phyloP scores from a whole-genome alignment of 2,329 filamentous ascomycete species.

The Penicillium sp. region DNA sequence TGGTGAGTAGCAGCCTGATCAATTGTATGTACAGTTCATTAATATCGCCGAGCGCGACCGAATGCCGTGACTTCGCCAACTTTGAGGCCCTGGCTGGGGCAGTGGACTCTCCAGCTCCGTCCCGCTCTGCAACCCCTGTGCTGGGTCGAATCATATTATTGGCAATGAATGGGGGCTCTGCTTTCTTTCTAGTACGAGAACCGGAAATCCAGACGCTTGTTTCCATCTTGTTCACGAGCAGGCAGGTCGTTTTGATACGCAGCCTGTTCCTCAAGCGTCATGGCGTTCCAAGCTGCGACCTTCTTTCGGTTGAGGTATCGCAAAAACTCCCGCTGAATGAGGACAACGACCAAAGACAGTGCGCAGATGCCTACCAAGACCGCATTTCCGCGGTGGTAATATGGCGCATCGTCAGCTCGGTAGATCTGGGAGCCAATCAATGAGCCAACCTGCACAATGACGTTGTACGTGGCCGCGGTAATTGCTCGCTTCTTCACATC shows the following conservation, averaged over 20 bases:
- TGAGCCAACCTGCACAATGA: constrained; percentile 1
- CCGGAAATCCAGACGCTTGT: constrained; percentile 48
- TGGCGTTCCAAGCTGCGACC: constrained; percentile 41
- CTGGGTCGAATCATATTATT: too few species aligned
- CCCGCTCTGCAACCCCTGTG: neutral
- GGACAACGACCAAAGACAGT: constrained; percentile 37
- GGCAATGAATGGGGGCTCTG: too few species aligned
- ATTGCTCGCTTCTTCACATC: constrained; percentile 1
- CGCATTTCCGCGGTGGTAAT: constrained; percentile 51
- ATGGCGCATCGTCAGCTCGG: constrained; percentile 45
- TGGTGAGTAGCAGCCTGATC: too few species aligned
- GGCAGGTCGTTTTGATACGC: constrained; percentile 29
- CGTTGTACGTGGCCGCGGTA: constrained; percentile 1
- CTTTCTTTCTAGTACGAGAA: constrained; percentile 39
- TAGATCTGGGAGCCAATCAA: constrained; percentile 41
- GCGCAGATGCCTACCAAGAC: constrained; percentile 49
- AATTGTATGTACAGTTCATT: too few species aligned
- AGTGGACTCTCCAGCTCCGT: neutral
- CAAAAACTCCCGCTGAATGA: constrained; percentile 44
- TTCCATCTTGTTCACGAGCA: constrained; percentile 37
- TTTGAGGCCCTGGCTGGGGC: too few species aligned
- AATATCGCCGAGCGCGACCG: too few species aligned
- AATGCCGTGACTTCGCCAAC: too few species aligned
- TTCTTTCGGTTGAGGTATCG: constrained; percentile 46
- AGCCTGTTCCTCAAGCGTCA: constrained; percentile 43